Evolutionary conservation across 306 rosid species (phyloP).

Genomic region (Acacia melanoxylon): DNA sequence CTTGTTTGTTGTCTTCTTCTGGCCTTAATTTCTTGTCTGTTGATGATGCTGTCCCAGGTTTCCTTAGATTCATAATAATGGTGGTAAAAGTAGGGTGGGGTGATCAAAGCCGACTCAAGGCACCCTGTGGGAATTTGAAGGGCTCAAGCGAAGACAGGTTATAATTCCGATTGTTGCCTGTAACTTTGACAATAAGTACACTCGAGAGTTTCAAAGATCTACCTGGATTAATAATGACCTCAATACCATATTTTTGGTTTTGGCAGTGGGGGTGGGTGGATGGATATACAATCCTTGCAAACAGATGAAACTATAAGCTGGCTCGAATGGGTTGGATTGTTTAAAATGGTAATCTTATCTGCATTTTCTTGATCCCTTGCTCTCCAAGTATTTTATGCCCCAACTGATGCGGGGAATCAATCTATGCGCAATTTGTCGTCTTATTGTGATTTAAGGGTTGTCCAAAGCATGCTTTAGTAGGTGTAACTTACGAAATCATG

Average conservation of each 20-base stretch:
- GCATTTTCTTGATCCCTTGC: background rate
- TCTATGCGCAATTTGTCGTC: background rate
- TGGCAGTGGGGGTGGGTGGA: no score
- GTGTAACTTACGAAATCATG: background rate
- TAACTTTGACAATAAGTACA: background rate
- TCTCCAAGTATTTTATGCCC: background rate
- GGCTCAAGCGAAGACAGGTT: background rate
- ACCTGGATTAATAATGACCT: conserved; percentile 12
- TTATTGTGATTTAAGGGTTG: background rate
- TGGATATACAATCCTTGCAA: background rate
- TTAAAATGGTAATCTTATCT: background rate
- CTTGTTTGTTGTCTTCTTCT: background rate
- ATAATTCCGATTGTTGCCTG: background rate
- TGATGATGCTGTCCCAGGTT: conserved; percentile 28
- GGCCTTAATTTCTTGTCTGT: conserved; percentile 9
- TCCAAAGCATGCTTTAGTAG: background rate
- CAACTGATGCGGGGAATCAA: background rate
- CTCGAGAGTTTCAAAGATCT: background rate
- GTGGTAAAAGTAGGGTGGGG: conserved; percentile 6
- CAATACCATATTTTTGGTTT: background rate
- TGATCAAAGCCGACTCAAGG: conserved; percentile 5
- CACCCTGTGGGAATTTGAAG: background rate
- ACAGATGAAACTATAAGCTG: background rate
- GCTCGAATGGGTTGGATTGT: background rate
- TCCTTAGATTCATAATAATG: background rate